These are phyloP conservation scores for Penicillium brevicompactum DNA, from an alignment of 2,329 filamentous ascomycete genomes.

Conservation along the genomic window DNA sequence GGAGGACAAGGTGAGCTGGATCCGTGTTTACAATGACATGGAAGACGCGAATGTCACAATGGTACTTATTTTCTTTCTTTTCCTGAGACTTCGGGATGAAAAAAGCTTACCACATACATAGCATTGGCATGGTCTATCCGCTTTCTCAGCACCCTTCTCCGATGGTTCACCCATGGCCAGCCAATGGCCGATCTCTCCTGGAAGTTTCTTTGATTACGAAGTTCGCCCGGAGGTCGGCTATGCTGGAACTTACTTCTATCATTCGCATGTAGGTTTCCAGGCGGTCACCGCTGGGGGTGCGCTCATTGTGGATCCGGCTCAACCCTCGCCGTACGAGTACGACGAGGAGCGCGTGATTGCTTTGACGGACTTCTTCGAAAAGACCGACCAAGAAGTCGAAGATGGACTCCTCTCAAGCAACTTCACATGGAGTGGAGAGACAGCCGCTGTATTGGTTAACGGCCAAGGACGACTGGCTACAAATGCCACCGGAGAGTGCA, in stretches of 20 bases:
- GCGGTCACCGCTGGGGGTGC: constrained; percentile 60
- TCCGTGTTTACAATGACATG: constrained; percentile 63
- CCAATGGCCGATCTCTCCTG: constrained; percentile 67
- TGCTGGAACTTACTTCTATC: constrained; percentile 68
- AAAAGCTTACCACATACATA: constrained; percentile 26
- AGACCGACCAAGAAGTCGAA: constrained; percentile 56
- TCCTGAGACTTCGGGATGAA: neutral
- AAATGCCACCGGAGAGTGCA: constrained; percentile 38
- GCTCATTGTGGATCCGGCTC: constrained; percentile 59
- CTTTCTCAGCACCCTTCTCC: constrained; percentile 62
- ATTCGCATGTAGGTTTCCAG: constrained; percentile 68
- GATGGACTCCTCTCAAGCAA: constrained; percentile 52
- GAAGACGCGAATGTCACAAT: constrained; percentile 58
- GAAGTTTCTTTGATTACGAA: constrained; percentile 69
- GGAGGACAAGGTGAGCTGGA: constrained; percentile 53
- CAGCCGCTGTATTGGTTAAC: constrained; percentile 60
- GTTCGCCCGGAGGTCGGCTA: constrained; percentile 55
- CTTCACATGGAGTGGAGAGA: constrained; percentile 63
- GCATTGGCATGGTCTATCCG: constrained; percentile 70
- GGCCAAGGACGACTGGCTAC: constrained; percentile 52
- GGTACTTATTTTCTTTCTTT: constrained; percentile 35
- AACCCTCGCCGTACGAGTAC: constrained; percentile 57
- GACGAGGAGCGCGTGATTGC: constrained; percentile 62
- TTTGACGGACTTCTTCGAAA: constrained; percentile 60
- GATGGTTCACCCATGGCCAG: constrained; percentile 63